phyloP scores from a whole-genome alignment of 331 rosid genomes.

The Quercus phellos region DNA sequence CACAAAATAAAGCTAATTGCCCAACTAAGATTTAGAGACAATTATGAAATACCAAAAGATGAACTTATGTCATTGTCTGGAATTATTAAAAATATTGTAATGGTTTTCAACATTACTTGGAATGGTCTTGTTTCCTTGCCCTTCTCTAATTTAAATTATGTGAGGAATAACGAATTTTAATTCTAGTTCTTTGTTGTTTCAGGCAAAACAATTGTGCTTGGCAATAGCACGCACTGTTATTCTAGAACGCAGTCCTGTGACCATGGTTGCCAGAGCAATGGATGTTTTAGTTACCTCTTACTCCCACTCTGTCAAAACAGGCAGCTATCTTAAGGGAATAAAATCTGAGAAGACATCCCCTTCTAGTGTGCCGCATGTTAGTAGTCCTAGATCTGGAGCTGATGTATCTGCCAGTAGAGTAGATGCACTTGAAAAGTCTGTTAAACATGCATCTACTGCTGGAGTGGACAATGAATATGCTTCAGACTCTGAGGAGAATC shows the following conservation, averaged over 20 bases:
- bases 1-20: background rate
- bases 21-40: background rate
- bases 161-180: constrained; percentile 11
- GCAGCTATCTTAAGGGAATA: constrained; percentile 48
- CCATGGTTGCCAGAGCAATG: constrained; percentile 71
- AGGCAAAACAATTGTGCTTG: constrained; percentile 92
- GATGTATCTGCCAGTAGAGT: constrained; percentile 42
- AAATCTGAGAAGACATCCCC: constrained; percentile 54
- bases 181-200: constrained; percentile 26
- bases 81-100: constrained; percentile 10
- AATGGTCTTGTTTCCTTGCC: background rate
- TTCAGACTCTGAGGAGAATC: constrained; percentile 60
- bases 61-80: background rate
- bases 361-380: constrained; percentile 44
- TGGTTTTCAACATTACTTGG: constrained; percentile 7
- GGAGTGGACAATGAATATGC: constrained; percentile 39
- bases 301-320: constrained; percentile 61
- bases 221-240: constrained; percentile 61
- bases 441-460: constrained; percentile 38
- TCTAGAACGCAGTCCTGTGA: constrained; percentile 77
- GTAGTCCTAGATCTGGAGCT: constrained; percentile 29
- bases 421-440: constrained; percentile 46
- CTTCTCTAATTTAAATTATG: background rate
- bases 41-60: background rate
- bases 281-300: constrained; percentile 69